Percentiles rank a stretch among this genome's conserved stretches.
Evolutionary conservation across 495 filamentous ascomycete species (phyloP).

Genomic region (Podospora australis): DNA sequence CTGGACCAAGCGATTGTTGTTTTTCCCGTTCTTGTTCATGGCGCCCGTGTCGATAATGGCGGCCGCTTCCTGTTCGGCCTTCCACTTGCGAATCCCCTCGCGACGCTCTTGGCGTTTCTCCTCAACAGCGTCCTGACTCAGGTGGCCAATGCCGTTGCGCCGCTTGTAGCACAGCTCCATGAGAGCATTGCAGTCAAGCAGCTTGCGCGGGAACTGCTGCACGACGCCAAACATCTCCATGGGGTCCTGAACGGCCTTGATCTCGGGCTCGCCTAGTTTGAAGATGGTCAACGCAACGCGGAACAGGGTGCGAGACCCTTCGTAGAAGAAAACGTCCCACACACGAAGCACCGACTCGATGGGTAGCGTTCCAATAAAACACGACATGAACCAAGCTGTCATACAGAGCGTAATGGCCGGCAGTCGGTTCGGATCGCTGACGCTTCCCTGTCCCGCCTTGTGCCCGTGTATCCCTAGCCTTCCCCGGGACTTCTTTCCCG

Average conservation of each 20-base stretch:
- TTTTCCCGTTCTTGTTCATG: slow-evolving; percentile 6
- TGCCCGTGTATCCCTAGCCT: slow-evolving; percentile 19
- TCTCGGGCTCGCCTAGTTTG: slow-evolving; percentile 80
- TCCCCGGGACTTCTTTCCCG: slow-evolving; percentile 42
- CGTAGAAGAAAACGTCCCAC: slow-evolving; percentile 95
- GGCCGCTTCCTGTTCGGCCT: slow-evolving; percentile 35
- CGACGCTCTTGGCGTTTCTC: slow-evolving; percentile 54
- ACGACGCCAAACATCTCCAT: slow-evolving; percentile 97
- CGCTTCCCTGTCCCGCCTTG: slow-evolving; percentile 7
- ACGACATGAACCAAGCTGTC: slow-evolving; percentile 98
- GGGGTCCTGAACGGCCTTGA: slow-evolving; percentile 71
- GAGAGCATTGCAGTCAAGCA: slow-evolving; percentile 74
- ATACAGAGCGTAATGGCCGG: slow-evolving; percentile 89
- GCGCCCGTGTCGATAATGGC: slow-evolving; percentile 11
- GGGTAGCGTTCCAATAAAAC: slow-evolving; percentile 87
- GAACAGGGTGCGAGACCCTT: slow-evolving; percentile 93
- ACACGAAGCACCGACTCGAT: slow-evolving; percentile 86
- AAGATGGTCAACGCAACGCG: slow-evolving; percentile 87
- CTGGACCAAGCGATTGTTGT: slow-evolving; percentile 5
- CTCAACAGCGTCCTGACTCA: slow-evolving; percentile 63
- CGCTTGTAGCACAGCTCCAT: slow-evolving; percentile 75
- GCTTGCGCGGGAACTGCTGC: slow-evolving; percentile 74
- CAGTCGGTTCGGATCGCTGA: slow-evolving; percentile 48
- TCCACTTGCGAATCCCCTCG: slow-evolving; percentile 33
- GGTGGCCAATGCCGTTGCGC: slow-evolving; percentile 75